Conservation (phyloP, 768 basidiomycete genomes). For the Trametes cubensis region DNA sequence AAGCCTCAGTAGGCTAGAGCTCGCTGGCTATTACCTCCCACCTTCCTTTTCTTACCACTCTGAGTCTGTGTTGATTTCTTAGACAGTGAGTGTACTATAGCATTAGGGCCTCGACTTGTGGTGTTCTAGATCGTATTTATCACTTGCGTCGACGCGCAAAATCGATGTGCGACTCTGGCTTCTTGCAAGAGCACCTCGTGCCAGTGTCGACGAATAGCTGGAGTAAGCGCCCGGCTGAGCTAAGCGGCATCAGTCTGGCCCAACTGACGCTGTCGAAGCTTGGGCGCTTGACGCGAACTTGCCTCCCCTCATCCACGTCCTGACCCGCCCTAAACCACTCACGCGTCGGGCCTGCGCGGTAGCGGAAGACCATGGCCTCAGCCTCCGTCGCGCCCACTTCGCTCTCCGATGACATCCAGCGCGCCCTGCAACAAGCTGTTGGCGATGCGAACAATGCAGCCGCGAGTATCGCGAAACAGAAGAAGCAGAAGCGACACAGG, state of each 20-base stretch:
- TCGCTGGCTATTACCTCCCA: too few relatives aligned
- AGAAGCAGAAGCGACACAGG: constrained; percentile 41
- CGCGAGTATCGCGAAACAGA: constrained; percentile 30
- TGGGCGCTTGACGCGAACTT: constrained; percentile 29
- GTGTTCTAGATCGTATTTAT: too few relatives aligned
- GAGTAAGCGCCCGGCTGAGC: neutral
- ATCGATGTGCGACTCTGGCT: too few relatives aligned
- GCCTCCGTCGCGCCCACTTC: constrained; percentile 21
- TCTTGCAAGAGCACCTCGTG: too few relatives aligned
- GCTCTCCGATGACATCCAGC: constrained; percentile 49
- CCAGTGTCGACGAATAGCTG: too few relatives aligned
- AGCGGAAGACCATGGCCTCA: constrained; percentile 29
- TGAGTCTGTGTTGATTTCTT: too few relatives aligned
- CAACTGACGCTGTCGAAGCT: neutral
- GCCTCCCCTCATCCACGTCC: constrained; percentile 46
- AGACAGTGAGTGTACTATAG: too few relatives aligned
- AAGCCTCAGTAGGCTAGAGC: constrained; percentile 13
- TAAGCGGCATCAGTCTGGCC: neutral
- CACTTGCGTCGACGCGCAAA: too few relatives aligned
- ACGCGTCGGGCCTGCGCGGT: constrained; percentile 11
- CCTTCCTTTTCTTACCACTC: too few relatives aligned
- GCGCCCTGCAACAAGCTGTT: constrained; percentile 53
- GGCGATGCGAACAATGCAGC: constrained; percentile 49
- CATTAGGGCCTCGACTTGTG: too few relatives aligned
- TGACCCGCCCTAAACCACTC: constrained; percentile 44